Evolutionary conservation across 2,329 filamentous ascomycete species (phyloP).

Genomic region (Monilinia fructigena): DNA sequence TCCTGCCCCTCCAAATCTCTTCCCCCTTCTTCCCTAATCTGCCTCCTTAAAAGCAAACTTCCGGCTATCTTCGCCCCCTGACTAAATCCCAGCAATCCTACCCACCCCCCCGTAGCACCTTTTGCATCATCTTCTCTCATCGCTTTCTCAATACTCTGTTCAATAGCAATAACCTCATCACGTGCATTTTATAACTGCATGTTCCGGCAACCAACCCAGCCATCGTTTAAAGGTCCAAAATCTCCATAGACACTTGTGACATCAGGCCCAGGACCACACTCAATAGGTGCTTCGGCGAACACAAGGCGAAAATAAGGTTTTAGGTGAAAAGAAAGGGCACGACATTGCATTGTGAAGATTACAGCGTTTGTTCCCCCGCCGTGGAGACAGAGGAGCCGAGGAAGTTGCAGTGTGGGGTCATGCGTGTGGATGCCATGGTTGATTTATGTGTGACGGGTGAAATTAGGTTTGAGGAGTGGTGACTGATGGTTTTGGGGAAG

Average conservation of each 20-base stretch:
- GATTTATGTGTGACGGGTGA: not conserved
- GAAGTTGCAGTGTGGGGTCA: conserved; percentile 38
- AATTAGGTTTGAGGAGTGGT: not conserved
- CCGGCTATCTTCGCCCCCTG: conserved; percentile 63
- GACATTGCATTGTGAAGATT: conserved; percentile 68
- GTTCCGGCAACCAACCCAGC: conserved; percentile 63
- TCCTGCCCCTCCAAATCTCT: conserved; percentile 18
- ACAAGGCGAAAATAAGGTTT: conserved; percentile 61
- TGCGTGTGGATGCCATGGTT: not conserved
- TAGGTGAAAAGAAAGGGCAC: conserved; percentile 41
- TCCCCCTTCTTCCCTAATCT: conserved; percentile 41
- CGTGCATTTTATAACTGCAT: conserved; percentile 42
- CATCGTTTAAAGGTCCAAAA: conserved; percentile 61
- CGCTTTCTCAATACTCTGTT: conserved; percentile 44
- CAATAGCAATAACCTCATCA: conserved; percentile 49
- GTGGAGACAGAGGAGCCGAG: conserved; percentile 77
- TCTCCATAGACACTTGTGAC: conserved; percentile 64
- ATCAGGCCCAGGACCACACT: conserved; percentile 59
- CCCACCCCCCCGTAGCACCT: conserved; percentile 54
- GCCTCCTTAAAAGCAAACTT: conserved; percentile 59
- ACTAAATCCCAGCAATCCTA: conserved; percentile 64
- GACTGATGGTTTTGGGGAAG: not conserved
- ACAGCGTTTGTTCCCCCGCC: conserved; percentile 72
- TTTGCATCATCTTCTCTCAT: conserved; percentile 53
- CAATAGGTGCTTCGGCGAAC: conserved; percentile 69